Evolutionary conservation across 805 yeast species (phyloP).

Genomic region (Myxozyma geophila): DNA sequence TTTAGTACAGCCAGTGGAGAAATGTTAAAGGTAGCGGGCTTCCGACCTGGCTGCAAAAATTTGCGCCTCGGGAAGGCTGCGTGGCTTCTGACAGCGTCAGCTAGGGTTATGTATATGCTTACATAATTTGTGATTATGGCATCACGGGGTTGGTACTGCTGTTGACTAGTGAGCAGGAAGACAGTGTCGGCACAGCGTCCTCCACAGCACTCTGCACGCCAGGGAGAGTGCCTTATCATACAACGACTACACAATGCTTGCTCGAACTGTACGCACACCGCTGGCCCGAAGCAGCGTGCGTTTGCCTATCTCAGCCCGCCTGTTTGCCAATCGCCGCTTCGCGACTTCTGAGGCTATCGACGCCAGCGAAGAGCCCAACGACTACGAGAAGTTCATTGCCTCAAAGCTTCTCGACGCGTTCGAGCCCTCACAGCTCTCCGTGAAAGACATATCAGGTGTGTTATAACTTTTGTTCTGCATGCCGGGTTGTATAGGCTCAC

Average conservation of each 20-base stretch:
- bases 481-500: neutral
- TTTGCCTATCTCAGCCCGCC: neutral
- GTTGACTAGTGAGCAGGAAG: no score
- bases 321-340: neutral
- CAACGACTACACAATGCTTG: neutral
- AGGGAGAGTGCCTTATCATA: no score
- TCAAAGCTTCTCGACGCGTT: conserved; percentile 58
- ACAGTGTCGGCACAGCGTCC: no score
- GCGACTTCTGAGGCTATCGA: conserved; percentile 7
- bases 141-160: neutral
- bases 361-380: conserved; percentile 11
- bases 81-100: no score
- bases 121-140: no score
- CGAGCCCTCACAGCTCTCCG: conserved; percentile 65
- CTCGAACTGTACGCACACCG: neutral
- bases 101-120: no score
- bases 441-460: conserved; percentile 77
- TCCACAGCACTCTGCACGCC: no score
- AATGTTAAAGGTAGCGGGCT: neutral
- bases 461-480: neutral
- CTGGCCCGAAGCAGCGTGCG: neutral
- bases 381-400: conserved; percentile 30
- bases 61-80: conserved; percentile 1
- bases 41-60: conserved; percentile 7
- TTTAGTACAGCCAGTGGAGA: neutral